These are phyloP conservation scores for Borovskyia barvae DNA, from an alignment of 208 protist species.

Conservation along the genomic window DNA sequence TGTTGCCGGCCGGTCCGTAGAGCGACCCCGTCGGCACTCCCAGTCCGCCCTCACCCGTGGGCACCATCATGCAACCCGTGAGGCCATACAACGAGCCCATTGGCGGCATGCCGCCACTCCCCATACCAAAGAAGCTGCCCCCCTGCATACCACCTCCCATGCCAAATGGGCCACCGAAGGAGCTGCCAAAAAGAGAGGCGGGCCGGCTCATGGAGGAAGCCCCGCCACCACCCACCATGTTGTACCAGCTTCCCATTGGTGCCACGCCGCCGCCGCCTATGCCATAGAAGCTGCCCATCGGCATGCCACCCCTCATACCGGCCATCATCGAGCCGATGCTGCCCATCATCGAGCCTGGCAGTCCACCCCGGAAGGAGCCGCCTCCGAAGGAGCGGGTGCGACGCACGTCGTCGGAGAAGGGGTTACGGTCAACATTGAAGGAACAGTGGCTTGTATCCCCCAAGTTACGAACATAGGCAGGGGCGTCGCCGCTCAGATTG, in stretches of 20 bases:
- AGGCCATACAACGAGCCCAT: conserved; percentile 43
- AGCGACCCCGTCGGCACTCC: conserved; percentile 1
- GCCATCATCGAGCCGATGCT: conserved; percentile 18
- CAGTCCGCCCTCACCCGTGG: conserved; percentile 32
- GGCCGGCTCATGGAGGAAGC: no score
- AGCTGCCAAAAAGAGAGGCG: no score
- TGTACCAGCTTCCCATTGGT: no score
- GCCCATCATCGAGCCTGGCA: conserved; percentile 18
- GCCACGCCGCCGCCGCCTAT: no score
- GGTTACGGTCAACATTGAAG: conserved; percentile 28
- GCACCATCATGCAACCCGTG: conserved; percentile 3
- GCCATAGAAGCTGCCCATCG: conserved; percentile 38
- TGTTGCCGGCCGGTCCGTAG: conserved; percentile 9
- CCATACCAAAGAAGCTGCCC: conserved; percentile 22
- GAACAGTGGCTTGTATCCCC: conserved; percentile 16
- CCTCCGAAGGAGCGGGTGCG: conserved; percentile 5
- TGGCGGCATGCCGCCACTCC: no score
- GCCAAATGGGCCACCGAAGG: no score
- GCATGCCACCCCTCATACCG: conserved; percentile 21
- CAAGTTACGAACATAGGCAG: conserved; percentile 9
- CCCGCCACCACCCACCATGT: no score
- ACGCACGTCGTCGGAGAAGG: conserved; percentile 20
- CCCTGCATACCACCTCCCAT: no score
- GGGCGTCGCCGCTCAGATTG: conserved; percentile 20
- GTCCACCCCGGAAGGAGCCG: conserved; percentile 18